phyloP scores from a whole-genome alignment of 2,329 filamentous ascomycete genomes.

The Aquanectria penicillioides region DNA sequence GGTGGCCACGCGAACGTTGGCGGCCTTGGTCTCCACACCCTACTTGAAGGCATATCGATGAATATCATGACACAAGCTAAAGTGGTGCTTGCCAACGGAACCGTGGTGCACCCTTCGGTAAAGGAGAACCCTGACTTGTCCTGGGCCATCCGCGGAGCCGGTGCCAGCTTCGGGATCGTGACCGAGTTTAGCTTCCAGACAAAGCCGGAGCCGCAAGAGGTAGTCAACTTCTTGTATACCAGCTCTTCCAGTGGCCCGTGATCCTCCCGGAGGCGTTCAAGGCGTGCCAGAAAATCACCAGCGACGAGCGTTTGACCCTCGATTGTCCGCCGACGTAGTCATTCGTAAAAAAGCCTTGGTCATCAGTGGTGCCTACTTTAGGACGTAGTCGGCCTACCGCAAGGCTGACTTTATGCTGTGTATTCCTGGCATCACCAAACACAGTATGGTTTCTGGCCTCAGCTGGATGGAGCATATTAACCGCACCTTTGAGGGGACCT shows the following conservation, averaged over 20 bases:
- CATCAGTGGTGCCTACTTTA: not conserved
- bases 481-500: not conserved
- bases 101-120: not conserved
- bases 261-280: not conserved
- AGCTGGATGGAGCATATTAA: not conserved
- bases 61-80: not conserved
- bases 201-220: not conserved
- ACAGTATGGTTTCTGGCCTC: not conserved
- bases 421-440: not conserved
- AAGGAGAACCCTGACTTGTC: not conserved
- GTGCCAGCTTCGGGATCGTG: not conserved
- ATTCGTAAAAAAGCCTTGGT: not conserved
- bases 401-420: not conserved
- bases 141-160: not conserved
- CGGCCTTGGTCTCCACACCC: constrained; percentile 2
- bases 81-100: not conserved
- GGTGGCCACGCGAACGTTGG: constrained; percentile 16
- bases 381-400: not conserved
- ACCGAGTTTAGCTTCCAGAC: constrained; percentile 15
- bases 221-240: not conserved
- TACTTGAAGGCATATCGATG: constrained; percentile 3
- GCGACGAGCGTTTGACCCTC: not conserved
- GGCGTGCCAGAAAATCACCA: not conserved
- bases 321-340: not conserved
- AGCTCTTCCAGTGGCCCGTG: not conserved